These are phyloP conservation scores for Daphne laureola DNA, from an alignment of 441 rosid species.

Conservation along the genomic window DNA sequence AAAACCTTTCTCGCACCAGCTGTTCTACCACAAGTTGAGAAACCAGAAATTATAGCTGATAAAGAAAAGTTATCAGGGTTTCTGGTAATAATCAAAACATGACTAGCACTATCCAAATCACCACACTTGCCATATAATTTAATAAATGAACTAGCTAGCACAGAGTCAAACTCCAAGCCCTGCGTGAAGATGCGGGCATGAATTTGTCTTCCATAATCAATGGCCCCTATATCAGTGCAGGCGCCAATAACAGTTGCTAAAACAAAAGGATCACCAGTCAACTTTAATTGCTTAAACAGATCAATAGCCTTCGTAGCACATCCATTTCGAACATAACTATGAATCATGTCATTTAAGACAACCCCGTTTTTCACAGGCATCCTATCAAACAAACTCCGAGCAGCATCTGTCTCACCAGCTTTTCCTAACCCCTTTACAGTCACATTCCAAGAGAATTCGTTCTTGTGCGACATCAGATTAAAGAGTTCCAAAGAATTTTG, in stretches of 20 bases:
- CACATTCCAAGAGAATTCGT: constrained; percentile 70
- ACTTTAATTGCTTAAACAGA: constrained; percentile 41
- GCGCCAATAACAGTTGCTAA: constrained; percentile 55
- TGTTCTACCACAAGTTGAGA: constrained; percentile 53
- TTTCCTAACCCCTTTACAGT: constrained; percentile 55
- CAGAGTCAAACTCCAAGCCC: constrained; percentile 40
- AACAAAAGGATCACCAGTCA: constrained; percentile 34
- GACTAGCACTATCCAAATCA: constrained; percentile 46
- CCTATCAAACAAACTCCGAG: constrained; percentile 43
- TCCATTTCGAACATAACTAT: constrained; percentile 42
- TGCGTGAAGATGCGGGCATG: constrained; percentile 48
- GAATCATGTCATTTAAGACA: constrained; percentile 59
- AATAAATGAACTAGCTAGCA: constrained; percentile 52
- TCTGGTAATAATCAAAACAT: constrained; percentile 33
- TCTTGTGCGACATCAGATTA: constrained; percentile 41
- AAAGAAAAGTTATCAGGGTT: constrained; percentile 64
- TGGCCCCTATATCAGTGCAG: constrained; percentile 50
- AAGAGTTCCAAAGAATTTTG: constrained; percentile 39
- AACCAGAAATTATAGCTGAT: constrained; percentile 71
- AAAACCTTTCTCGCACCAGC: constrained; percentile 50
- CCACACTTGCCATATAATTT: constrained; percentile 69
- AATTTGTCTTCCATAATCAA: constrained; percentile 54
- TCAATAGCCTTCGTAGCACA: constrained; percentile 38
- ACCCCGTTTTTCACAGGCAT: constrained; percentile 58
- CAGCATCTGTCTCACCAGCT: constrained; percentile 39